Evolutionary conservation across 202 grass and related monocot species (phyloP).

Genomic region (Bolboschoenoplectus hybrid): DNA sequence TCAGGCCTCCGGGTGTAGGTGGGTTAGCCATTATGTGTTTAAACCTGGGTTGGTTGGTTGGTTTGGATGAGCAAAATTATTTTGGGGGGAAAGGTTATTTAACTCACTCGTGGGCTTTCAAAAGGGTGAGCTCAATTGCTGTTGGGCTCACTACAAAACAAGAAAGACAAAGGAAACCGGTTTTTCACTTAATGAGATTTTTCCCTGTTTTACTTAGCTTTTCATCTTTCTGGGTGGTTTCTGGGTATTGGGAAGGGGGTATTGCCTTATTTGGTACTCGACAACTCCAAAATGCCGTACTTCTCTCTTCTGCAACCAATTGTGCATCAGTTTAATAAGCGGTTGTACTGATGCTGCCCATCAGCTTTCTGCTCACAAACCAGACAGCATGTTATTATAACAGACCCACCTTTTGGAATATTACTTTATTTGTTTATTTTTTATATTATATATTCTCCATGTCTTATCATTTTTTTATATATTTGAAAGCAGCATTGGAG

Average conservation of each 20-base stretch:
- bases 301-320: background rate
- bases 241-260: conserved; percentile 3
- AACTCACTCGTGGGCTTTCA: background rate
- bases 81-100: background rate
- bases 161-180: background rate
- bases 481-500: conserved; percentile 64
- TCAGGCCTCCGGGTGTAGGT: conserved; percentile 77
- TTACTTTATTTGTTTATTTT: conserved; percentile 10
- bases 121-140: background rate
- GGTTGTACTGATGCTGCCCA: background rate
- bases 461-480: conserved; percentile 41
- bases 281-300: background rate
- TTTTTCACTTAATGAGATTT: background rate
- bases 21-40: conserved; percentile 34
- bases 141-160: conserved; percentile 25
- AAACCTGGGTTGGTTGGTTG: background rate
- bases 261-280: background rate
- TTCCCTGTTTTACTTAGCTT: conserved; percentile 30
- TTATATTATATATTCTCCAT: background rate
- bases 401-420: conserved; percentile 9
- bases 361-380: background rate
- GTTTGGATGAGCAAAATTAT: background rate
- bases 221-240: conserved; percentile 21
- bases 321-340: background rate
- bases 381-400: background rate